phyloP scores from a whole-genome alignment of 345 rosid genomes.

The Triadica sebifera region DNA sequence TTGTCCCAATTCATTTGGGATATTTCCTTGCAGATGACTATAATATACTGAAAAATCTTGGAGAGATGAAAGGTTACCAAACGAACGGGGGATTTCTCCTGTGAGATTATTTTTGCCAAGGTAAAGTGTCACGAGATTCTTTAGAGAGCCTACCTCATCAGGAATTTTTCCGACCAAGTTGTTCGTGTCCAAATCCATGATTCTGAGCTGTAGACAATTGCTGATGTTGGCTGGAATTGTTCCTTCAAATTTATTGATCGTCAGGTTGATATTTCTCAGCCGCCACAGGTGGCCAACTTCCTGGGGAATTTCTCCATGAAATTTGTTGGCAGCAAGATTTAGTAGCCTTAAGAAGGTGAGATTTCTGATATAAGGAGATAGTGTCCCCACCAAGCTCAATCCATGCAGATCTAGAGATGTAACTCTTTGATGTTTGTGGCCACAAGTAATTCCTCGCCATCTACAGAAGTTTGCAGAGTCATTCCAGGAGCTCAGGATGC shows the following conservation, averaged over 20 bases:
- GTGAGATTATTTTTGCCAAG: background rate
- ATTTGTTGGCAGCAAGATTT: background rate
- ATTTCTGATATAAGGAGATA: background rate
- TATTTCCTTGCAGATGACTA: background rate
- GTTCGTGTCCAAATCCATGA: background rate
- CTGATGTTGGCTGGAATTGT: background rate
- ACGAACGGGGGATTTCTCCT: background rate
- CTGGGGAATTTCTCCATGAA: background rate
- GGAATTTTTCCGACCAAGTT: background rate
- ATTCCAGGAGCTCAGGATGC: no score
- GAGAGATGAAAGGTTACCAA: background rate
- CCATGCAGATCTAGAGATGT: background rate
- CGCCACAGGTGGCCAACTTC: background rate
- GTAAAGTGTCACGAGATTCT: background rate
- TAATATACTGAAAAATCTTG: background rate
- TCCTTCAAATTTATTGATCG: background rate
- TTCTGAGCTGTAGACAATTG: background rate
- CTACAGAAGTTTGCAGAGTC: background rate
- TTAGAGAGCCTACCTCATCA: background rate
- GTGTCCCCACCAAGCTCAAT: background rate
- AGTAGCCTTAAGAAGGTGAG: constrained; percentile 1
- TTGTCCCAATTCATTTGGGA: background rate
- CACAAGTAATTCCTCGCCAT: background rate
- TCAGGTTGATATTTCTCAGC: background rate
- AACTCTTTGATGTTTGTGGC: constrained; percentile 1